Conservation (phyloP, 2,329 filamentous ascomycete genomes). For the Fusarium xyrophilum region DNA sequence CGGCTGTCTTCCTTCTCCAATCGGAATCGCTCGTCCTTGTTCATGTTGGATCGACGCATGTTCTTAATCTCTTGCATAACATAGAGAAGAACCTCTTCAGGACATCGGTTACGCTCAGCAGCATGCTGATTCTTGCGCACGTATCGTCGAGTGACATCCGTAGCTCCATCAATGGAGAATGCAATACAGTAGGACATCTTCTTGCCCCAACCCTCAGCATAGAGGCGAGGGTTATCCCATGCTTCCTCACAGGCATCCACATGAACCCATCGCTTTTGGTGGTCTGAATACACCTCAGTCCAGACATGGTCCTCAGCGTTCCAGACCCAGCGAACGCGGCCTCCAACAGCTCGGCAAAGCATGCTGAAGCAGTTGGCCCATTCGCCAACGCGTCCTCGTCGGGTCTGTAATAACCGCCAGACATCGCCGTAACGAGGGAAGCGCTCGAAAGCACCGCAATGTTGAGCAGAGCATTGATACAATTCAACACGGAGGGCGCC, state of each 20-base stretch:
- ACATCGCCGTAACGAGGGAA: constrained; percentile 96
- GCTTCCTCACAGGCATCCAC: constrained; percentile 93
- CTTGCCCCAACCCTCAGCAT: constrained; percentile 94
- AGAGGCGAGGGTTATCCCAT: constrained; percentile 93
- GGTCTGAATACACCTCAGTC: constrained; percentile 96
- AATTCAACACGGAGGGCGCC: constrained; percentile 88
- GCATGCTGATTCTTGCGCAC: constrained; percentile 76
- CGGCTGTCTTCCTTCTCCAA: constrained; percentile 80
- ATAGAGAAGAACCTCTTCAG: constrained; percentile 89
- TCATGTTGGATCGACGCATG: constrained; percentile 81
- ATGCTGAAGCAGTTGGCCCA: constrained; percentile 99
- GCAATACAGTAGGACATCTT: constrained; percentile 97
- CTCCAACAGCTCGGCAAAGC: constrained; percentile 92
- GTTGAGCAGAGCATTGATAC: constrained; percentile 80
- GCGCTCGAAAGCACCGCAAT: constrained; percentile 81
- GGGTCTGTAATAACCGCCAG: constrained; percentile 87
- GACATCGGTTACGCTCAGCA: constrained; percentile 76
- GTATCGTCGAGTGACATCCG: constrained; percentile 71
- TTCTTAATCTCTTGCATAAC: constrained; percentile 91
- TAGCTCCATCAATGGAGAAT: constrained; percentile 86
- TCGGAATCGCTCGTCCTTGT: constrained; percentile 83
- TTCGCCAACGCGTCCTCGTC: constrained; percentile 86
- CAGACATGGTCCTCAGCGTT: constrained; percentile 97
- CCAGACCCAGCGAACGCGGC: constrained; percentile 96
- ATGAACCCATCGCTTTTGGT: constrained; percentile 94